Evolutionary conservation across 306 rosid species (phyloP), one percentile per base, ranked within the genome.

Genomic region (Herpetospermum pedunculosum): DNA sequence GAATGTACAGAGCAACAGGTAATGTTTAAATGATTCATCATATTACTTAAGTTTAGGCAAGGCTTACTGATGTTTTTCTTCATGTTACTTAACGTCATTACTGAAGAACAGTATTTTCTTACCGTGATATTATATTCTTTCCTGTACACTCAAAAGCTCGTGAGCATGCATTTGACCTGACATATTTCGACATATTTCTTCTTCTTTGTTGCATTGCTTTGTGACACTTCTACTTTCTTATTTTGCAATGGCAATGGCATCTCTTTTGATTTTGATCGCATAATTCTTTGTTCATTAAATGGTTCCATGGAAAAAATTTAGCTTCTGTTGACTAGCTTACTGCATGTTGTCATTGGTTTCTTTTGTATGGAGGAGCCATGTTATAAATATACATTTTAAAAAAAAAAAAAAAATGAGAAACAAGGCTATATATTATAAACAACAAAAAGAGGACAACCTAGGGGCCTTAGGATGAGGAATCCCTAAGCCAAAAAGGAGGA

Each of bases 1-100:
- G 97, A 70, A 95, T 91, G 85, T 89, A 95, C 81, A 85, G 92
- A 82, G 99, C 90, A 78, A 82, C 89, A 29, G 99, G 99, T 95
- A 82, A 84, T 82, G 58, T 73, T 75, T 2, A 10, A 53, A 80
- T 8, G 53, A 7, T 70, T 75, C 19, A 18, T 34, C 47, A n/a
- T 11, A 13, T 37, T 35, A 19, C 55, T 28, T 23, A 50, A 15
- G 44, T 72, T 28, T 3, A 34, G 44, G 26, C 46, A 50, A n/a
- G 38, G 59, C 25, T 50, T 30, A n/a, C 35, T 60, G 44, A 57
- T 6, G 2, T 46, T 41, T 75, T 13, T 64, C 41, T 41, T 43
- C 54, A 44, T 68, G 73, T 68, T 44, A 43, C 19, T 26, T 18
- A 26, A 25, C 15, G 5, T 68, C 73, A 8, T 14, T 43, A 30